Base-by-base conservation (phyloP, 768 basidiomycete genomes). In the Boletales sp. region DNA sequence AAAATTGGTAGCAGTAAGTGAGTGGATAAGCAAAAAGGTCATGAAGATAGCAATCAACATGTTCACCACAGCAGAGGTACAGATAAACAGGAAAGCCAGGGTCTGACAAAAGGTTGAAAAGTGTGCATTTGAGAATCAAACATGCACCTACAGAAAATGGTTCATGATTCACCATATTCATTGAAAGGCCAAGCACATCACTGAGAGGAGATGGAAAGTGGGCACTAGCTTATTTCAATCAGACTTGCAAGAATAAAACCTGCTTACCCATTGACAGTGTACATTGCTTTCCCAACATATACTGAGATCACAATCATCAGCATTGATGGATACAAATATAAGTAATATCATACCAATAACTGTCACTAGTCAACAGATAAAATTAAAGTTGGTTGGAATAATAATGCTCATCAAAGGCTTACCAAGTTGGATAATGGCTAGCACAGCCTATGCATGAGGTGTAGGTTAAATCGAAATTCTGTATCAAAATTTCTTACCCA, bases 401-500 rank as follows among this genome's bases (percentile, higher is more conserved):
- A 28, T 7, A 28, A 28, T 28, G 5, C 6, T 8, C 8, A 13
- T n/a, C 11, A 2, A 28, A 1, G 11, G 1, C 57, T 47, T 30
- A 59, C 57, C 58, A 8, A 52, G 5, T 30, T 48, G 28, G 9
- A 32, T 4, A 8, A 33, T 2, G n/a, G 41, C 41, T 2, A 59
- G 41, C 12, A 17, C 0, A 18, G 6, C 15, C 57, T 58, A 18
- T 11, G 18, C 4, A 8, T 8, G 30, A 8, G 8, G 9, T 15
- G 14, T 41, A 4, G 30, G n/a, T n/a, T 4, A 41, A 41, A 4
- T n/a, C 10, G 4, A 41, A 30, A 30, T 30, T 15, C 21, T n/a
- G 28, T n/a, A 12, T 41, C 13, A 15, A 34, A n/a, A 41, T 12
- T 2, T 17, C 31, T 43, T 18, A 43, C 42, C 42, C 42, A 43